Percentiles rank a stretch among this genome's conserved stretches.
Evolutionary conservation across 2,329 filamentous ascomycete genomes (phyloP).

Genomic region (Monilinia aucupariae): DNA sequence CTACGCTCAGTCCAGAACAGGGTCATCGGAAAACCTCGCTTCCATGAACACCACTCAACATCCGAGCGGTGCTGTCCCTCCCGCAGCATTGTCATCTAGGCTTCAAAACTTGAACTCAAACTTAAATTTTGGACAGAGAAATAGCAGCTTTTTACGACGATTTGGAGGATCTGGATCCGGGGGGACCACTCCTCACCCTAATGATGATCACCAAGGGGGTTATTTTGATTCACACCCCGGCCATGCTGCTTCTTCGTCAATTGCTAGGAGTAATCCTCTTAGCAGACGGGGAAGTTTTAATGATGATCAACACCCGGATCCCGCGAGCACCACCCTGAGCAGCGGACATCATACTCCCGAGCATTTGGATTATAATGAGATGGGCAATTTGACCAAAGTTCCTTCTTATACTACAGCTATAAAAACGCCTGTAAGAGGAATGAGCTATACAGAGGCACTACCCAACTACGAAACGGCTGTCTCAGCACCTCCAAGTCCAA

Average conservation of each 20-base stretch:
- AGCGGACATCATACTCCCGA: slow-evolving; percentile 52
- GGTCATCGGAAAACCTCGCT: slow-evolving; percentile 75
- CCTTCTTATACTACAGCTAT: slow-evolving; percentile 74
- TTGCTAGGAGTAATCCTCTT: slow-evolving; percentile 35
- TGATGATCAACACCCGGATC: slow-evolving; percentile 26
- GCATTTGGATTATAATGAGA: slow-evolving; percentile 51
- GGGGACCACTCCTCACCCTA: slow-evolving; percentile 33
- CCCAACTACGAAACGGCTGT: slow-evolving; percentile 63
- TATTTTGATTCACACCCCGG: slow-evolving; percentile 26
- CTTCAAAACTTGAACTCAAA: slow-evolving; percentile 66
- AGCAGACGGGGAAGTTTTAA: slow-evolving; percentile 40
- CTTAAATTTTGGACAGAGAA: slow-evolving; percentile 52
- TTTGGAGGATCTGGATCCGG: slow-evolving; percentile 32
- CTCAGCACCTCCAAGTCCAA: slow-evolving; percentile 42
- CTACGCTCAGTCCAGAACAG: slow-evolving; percentile 63
- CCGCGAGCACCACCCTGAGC: slow-evolving; percentile 38
- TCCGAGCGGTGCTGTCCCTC: slow-evolving; percentile 40
- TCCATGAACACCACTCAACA: slow-evolving; percentile 48
- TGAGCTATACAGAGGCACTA: slow-evolving; percentile 48
- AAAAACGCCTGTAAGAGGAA: slow-evolving; percentile 52
- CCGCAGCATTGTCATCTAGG: slow-evolving; percentile 55
- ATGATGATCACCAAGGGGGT: slow-evolving; percentile 17
- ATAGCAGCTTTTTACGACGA: slow-evolving; percentile 32
- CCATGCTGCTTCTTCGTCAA: slow-evolving; percentile 20
- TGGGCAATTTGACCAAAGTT: slow-evolving; percentile 64